phyloP scores from a whole-genome alignment of 805 yeast genomes.

The Starmerella roubikii region DNA sequence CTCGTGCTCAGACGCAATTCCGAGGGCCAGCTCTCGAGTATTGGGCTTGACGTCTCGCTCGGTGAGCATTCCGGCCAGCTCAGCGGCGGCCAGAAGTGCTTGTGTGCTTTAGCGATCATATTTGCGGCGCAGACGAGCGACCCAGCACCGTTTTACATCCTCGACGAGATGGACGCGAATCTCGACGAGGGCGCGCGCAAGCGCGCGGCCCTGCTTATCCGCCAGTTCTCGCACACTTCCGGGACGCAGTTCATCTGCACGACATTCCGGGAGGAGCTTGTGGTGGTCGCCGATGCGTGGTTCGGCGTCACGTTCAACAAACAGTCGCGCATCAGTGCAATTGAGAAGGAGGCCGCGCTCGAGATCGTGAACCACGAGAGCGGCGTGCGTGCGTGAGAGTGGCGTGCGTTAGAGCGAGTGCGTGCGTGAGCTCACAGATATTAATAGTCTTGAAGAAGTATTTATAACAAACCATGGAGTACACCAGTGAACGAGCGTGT shows the following conservation, averaged over 20 bases:
- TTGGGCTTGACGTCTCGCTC: conserved; percentile 77
- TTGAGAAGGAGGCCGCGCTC: conserved; percentile 59
- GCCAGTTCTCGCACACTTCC: conserved; percentile 38
- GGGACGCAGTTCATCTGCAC: conserved; percentile 76
- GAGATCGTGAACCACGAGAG: conserved; percentile 47
- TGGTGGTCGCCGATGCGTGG: conserved; percentile 71
- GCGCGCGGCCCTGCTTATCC: conserved; percentile 67
- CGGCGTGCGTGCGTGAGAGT: not conserved
- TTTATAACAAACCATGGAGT: too few species aligned
- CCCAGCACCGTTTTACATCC: conserved; percentile 92
- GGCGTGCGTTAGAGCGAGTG: not conserved
- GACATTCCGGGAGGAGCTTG: conserved; percentile 87
- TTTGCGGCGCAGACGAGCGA: conserved; percentile 89
- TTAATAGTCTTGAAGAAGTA: too few species aligned
- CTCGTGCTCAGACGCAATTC: conserved; percentile 43
- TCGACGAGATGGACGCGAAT: conserved; percentile 95
- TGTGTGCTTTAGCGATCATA: conserved; percentile 91
- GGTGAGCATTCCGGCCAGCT: conserved; percentile 74
- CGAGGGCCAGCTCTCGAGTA: conserved; percentile 45
- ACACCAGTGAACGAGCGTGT: too few species aligned
- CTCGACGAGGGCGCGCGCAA: conserved; percentile 83
- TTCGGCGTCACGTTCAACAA: conserved; percentile 77
- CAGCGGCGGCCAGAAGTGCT: conserved; percentile 92
- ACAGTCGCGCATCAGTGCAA: conserved; percentile 64
- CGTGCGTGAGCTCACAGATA: too few species aligned